These are phyloP conservation scores for Metschnikowia anglica DNA, from an alignment of 805 yeast species.

Conservation along the genomic window DNA sequence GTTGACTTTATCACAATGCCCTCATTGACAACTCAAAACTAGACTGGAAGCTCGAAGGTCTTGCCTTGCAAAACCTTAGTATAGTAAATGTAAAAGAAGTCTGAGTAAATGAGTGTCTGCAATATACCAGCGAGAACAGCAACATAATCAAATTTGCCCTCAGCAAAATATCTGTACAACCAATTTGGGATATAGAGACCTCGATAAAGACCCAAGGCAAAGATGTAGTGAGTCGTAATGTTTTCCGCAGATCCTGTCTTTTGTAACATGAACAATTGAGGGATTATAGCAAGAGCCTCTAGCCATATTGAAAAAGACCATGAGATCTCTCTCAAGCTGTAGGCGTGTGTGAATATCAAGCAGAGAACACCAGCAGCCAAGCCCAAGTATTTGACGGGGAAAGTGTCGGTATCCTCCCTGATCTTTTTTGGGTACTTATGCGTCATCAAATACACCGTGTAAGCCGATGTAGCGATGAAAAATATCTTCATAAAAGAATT, in stretches of 20 bases:
- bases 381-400: constrained; percentile 69
- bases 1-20: too few species aligned
- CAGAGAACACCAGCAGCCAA: constrained; percentile 56
- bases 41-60: constrained; percentile 69
- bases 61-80: constrained; percentile 71
- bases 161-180: constrained; percentile 78
- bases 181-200: constrained; percentile 92
- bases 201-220: constrained; percentile 88
- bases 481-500: constrained; percentile 78
- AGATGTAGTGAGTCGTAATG: constrained; percentile 87
- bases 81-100: constrained; percentile 92
- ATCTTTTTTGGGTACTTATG: constrained; percentile 59
- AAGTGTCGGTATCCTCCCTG: constrained; percentile 62
- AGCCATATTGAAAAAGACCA: constrained; percentile 95
- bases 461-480: constrained; percentile 72
- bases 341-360: constrained; percentile 65
- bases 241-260: constrained; percentile 85
- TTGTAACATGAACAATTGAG: constrained; percentile 88
- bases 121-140: constrained; percentile 76
- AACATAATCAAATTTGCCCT: constrained; percentile 63
- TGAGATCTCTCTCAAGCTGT: constrained; percentile 56
- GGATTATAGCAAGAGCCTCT: constrained; percentile 87
- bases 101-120: constrained; percentile 88
- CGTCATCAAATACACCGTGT: constrained; percentile 72
- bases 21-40: neutral